Evolutionary conservation across 148 eudicot genomes (phyloP), one percentile per base, ranked within the genome.

Genomic region (Chenopodium quinoa): DNA sequence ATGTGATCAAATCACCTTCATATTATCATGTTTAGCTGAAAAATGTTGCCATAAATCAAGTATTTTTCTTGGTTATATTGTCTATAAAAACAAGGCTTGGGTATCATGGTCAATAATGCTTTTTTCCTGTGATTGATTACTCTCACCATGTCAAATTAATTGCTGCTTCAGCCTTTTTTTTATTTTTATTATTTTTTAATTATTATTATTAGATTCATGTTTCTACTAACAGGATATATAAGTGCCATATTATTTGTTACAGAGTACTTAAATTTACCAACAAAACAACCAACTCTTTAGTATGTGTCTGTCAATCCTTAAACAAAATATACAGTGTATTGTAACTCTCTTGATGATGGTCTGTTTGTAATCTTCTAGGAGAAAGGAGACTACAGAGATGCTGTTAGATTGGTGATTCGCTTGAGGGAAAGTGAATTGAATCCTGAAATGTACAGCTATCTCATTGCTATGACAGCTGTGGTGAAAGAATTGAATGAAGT

Each of bases 391-490:
- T 93, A 90, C 80, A 86, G 86, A 84, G 97, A 87, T 79, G 97
- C 98, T 22, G 90, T 93, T 73, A 92, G 90, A 62, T 73, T 89
- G 40, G 98, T 95, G 76, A 87, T 91, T 73, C 83, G 85, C 80
- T 82, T 95, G 16, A 86, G 84, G 86, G 93, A 95, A 82, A 73
- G 86, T 27, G 94, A 88, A 46, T 83, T 93, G 75, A 93, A 83
- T 78, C 94, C 98, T 40, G 96, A 93, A 90, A 87, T 87, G 70
- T 95, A 93, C 81, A 93, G 96, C 88, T 93, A 91, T 80, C 86
- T 95, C 27, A 86, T 93, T 31, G 98, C 96, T 29, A 91, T 93
- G 96, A 92, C 98, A 70, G 97, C 98, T 79, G 86, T 91, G 60
- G 92, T 95, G 11, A 95, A 93, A 83, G 97, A 93, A 84, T 85